Evolutionary conservation across 1,139 yeast genomes (phyloP).

Genomic region (Yamadazyma spencermartinsiae): DNA sequence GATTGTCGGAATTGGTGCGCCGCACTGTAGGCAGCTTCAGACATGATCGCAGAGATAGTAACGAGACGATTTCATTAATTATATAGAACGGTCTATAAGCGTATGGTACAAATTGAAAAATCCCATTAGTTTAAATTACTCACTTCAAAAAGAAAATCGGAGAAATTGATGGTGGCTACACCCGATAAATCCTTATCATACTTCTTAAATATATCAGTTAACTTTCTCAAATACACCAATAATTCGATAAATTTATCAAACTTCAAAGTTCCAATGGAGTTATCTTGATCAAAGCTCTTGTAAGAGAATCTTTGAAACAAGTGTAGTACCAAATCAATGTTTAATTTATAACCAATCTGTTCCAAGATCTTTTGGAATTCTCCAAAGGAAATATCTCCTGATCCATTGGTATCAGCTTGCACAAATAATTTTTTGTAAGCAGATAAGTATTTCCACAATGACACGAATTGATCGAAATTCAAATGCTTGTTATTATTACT

Average conservation of each 20-base stretch:
- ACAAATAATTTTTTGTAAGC: conserved; percentile 70
- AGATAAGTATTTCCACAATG: conserved; percentile 70
- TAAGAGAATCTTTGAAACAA: conserved; percentile 60
- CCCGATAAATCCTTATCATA: conserved; percentile 78
- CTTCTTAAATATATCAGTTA: conserved; percentile 77
- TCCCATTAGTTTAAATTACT: conserved; percentile 29
- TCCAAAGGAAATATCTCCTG: conserved; percentile 64
- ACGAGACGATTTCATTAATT: no score
- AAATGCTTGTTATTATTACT: conserved; percentile 38
- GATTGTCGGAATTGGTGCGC: not conserved
- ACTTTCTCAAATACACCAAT: conserved; percentile 71
- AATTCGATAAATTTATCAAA: conserved; percentile 85
- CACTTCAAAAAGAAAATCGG: conserved; percentile 72
- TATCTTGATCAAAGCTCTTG: conserved; percentile 34
- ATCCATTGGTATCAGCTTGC: conserved; percentile 60
- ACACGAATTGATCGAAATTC: conserved; percentile 68
- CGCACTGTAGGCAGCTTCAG: not conserved
- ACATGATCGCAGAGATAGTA: no score
- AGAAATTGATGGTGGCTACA: conserved; percentile 72
- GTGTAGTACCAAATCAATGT: conserved; percentile 61
- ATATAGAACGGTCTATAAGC: no score
- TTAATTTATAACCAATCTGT: conserved; percentile 69
- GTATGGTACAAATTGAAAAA: no score
- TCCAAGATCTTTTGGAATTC: conserved; percentile 68
- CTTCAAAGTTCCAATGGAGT: conserved; percentile 56